Conservation (phyloP, 2,329 filamentous ascomycete species). For the Alternaria rosae region DNA sequence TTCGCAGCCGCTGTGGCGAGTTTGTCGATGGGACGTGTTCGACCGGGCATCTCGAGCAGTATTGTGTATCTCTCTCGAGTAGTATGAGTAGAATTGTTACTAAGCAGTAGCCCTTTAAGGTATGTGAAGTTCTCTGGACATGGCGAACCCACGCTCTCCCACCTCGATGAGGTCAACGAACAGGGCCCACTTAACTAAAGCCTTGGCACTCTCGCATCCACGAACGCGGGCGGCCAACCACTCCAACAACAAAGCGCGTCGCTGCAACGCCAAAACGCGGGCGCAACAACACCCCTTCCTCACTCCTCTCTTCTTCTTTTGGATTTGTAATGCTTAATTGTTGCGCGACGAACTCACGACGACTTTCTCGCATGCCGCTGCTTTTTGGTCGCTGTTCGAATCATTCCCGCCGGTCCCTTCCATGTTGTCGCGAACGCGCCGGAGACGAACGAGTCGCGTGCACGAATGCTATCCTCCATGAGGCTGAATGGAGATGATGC, state of each 20-base stretch:
- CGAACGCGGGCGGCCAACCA: constrained; percentile 30
- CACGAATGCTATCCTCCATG: constrained; percentile 54
- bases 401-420: constrained; percentile 19
- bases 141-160: background rate
- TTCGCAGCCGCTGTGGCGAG: constrained; percentile 70
- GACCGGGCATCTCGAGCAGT: constrained; percentile 35
- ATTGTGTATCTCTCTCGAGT: background rate
- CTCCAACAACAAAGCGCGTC: constrained; percentile 41
- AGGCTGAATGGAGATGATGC: constrained; percentile 47
- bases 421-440: constrained; percentile 54
- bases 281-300: constrained; percentile 6
- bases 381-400: constrained; percentile 9
- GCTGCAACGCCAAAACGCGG: constrained; percentile 13
- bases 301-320: constrained; percentile 22
- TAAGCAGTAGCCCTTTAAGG: no score
- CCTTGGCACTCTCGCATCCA: constrained; percentile 22
- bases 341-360: constrained; percentile 8
- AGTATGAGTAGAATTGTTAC: background rate
- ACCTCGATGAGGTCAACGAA: constrained; percentile 21
- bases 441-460: constrained; percentile 44
- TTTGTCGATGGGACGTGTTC: constrained; percentile 71
- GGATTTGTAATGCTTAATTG: constrained; percentile 36
- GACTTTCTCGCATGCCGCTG: constrained; percentile 2
- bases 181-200: constrained; percentile 14
- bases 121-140: background rate